Conservation (phyloP, 768 basidiomycete species). For the Boletus reticulatus region DNA sequence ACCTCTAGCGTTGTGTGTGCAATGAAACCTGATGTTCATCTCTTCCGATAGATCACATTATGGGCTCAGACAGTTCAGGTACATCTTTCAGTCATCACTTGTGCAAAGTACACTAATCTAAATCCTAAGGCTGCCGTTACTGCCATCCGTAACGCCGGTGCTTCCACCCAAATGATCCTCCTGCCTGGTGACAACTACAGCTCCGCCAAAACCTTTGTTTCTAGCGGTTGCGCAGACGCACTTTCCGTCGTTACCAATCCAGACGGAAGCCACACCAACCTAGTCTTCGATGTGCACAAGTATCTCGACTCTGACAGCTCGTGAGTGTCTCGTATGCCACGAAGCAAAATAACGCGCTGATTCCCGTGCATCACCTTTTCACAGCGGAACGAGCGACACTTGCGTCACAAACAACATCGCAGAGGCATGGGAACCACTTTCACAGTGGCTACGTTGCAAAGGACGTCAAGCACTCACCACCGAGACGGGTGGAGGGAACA, state of each 20-base stretch:
- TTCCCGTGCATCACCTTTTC: not conserved
- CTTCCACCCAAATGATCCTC: slow-evolving; percentile 8
- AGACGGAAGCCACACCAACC: slow-evolving; percentile 4
- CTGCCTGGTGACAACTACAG: slow-evolving; percentile 8
- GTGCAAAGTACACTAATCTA: not conserved
- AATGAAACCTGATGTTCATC: not conserved
- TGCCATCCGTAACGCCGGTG: slow-evolving; percentile 13
- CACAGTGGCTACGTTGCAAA: slow-evolving; percentile 46
- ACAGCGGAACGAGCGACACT: slow-evolving; percentile 1
- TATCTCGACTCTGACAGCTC: slow-evolving; percentile 15
- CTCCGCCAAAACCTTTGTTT: slow-evolving; percentile 6
- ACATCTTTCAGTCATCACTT: not conserved
- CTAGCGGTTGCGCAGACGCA: slow-evolving; percentile 7
- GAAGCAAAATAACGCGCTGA: not conserved
- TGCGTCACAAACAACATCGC: slow-evolving; percentile 7
- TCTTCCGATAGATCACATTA: not conserved
- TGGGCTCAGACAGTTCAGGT: slow-evolving; percentile 14
- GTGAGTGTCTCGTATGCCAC: not conserved
- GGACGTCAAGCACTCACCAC: slow-evolving; percentile 53
- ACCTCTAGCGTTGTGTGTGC: no score
- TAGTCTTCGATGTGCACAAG: slow-evolving; percentile 13
- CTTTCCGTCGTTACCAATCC: slow-evolving; percentile 6
- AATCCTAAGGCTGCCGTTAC: slow-evolving; percentile 9
- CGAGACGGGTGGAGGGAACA: slow-evolving; percentile 58
- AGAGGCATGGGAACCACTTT: slow-evolving; percentile 41